Base-by-base conservation (phyloP, 768 basidiomycete species). In the Mycena kentingensis region DNA sequence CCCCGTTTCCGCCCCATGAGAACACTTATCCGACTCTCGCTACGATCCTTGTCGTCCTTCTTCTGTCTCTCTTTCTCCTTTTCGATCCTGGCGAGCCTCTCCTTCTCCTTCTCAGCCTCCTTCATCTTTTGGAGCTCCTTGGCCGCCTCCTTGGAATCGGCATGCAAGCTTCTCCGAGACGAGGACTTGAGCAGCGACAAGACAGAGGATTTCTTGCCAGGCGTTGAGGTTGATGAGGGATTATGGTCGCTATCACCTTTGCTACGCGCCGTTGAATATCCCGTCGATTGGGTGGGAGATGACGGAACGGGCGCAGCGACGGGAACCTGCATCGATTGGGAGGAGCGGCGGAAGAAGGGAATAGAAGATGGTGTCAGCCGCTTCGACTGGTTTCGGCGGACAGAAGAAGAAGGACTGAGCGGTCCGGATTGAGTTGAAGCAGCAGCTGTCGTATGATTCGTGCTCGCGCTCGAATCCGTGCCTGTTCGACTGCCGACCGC, bases 271-370 rank as follows among this genome's bases (percentile, higher is more conserved):
- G 67, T 62, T 12, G 65, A 57, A 41, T 74, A 70, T n/a, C 70
- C 64, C 28, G 73, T 69, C 6, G 80, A 73, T 24, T 69, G 63
- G 13, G 75, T 73, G 16, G 82, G 81, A 2, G 83, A 77, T 10
- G 82, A 76, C 12, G 88, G 78, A 4, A 80, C 73, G 8, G 76
- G 67, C 3, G 75, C 74, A 10, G 73, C 70, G 15, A 77, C 69
- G 24, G 77, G 64, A 22, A 85, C 67, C 56, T 90, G 87, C 80
- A 90, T 87, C 13, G 88, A 90, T 64, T 93, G 89, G 6, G 93
- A 94, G 24, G 92, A 93, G 29, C 93, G 87, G 37, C 91, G 83
- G 75, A 96, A 95, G 72, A 96, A 96, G 2, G 93, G 93, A 53
- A 96, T 96, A 13, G 91, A 90, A 24, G 91, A 93, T 1, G 93